Conservation (phyloP, 441 rosid species). For the Biscutella laevigata region DNA sequence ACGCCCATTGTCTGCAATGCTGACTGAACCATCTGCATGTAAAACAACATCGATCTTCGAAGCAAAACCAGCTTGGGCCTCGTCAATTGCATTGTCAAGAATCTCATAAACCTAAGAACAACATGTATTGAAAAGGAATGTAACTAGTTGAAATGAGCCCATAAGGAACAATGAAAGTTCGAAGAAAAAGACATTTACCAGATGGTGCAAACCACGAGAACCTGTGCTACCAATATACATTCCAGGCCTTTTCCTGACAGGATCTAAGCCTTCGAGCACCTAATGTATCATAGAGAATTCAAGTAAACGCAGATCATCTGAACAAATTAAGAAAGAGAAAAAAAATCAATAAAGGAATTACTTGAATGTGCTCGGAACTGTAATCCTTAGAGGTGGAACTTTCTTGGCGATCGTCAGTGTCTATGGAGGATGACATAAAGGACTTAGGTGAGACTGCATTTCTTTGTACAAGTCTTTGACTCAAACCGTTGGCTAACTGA, state of each 20-base stretch:
- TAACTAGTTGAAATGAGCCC: background rate
- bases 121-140: constrained; percentile 1
- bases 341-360: background rate
- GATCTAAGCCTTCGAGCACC: constrained; percentile 96
- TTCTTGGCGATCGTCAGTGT: constrained; percentile 52
- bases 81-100: constrained; percentile 91
- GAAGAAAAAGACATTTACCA: constrained; percentile 38
- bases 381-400: constrained; percentile 51
- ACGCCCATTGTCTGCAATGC: constrained; percentile 84
- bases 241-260: constrained; percentile 97
- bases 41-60: constrained; percentile 58
- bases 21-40: constrained; percentile 68
- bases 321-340: background rate
- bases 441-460: constrained; percentile 48
- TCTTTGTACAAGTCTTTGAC: constrained; percentile 27
- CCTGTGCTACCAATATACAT: constrained; percentile 99
- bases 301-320: background rate
- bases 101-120: constrained; percentile 79
- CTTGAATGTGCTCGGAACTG: constrained; percentile 94
- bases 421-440: constrained; percentile 57
- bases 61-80: constrained; percentile 96
- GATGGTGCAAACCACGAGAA: constrained; percentile 94
- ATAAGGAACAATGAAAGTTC: background rate
- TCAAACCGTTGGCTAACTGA: constrained; percentile 31
- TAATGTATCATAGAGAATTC: constrained; percentile 21